These are phyloP conservation scores for Pichia occidentalis DNA, from an alignment of 805 yeast species.

Conservation along the genomic window DNA sequence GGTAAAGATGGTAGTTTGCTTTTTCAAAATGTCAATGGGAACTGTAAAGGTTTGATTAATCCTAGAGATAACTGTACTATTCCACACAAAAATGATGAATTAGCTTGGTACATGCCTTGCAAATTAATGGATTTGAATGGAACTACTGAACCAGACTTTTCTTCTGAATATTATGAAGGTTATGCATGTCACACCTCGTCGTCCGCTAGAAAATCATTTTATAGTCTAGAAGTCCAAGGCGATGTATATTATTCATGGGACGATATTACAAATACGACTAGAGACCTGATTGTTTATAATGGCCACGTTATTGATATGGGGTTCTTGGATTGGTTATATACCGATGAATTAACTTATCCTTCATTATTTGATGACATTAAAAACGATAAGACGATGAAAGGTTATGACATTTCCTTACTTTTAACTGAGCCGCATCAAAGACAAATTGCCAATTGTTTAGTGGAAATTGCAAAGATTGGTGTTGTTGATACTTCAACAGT, in stretches of 20 bases:
- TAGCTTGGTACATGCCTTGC: conserved; percentile 98
- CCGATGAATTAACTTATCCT: conserved; percentile 68
- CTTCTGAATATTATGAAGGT: conserved; percentile 63
- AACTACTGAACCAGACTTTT: conserved; percentile 56
- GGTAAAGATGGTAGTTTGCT: conserved; percentile 79
- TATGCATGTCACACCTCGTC: conserved; percentile 87
- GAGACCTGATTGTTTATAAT: conserved; percentile 81
- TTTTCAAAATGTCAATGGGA: conserved; percentile 88
- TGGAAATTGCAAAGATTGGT: conserved; percentile 86
- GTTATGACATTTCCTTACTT: conserved; percentile 75
- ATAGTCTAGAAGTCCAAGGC: conserved; percentile 51
- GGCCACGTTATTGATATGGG: conserved; percentile 84
- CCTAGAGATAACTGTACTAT: conserved; percentile 67
- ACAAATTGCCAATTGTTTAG: conserved; percentile 69
- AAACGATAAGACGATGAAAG: conserved; percentile 48
- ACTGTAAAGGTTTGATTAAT: conserved; percentile 70
- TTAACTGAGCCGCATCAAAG: conserved; percentile 62
- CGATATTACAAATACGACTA: conserved; percentile 57
- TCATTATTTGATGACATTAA: conserved; percentile 57
- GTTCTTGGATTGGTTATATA: conserved; percentile 67
- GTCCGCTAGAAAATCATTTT: conserved; percentile 62
- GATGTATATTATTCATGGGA: conserved; percentile 90
- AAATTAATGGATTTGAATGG: conserved; percentile 65
- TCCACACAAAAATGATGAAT: conserved; percentile 50
- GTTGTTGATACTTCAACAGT: conserved; percentile 80